Evolutionary conservation across 2,329 filamentous ascomycete genomes (phyloP), one percentile per base, ranked within the genome.

Genomic region (Dryadomyces sulphureus): DNA sequence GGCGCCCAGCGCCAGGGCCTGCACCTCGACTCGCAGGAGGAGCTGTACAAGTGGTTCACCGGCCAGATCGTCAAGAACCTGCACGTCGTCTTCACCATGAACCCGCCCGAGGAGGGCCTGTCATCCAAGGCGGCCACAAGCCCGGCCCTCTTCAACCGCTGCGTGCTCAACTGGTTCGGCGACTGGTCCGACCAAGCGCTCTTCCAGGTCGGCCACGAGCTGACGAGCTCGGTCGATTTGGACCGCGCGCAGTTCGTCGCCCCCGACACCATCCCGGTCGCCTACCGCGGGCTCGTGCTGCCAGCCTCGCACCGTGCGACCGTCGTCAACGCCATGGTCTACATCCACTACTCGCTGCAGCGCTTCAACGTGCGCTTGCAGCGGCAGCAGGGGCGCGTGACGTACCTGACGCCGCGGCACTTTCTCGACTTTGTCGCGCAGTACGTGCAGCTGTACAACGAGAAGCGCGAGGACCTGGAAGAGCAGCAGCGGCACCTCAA

Each of bases 21-120:
- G 48, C 79, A 96, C 49, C 76, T 98, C 1, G 92, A 99, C 65
- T 96, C 92, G 1, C 89, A 94, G 55, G 93, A 99, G 66, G 92
- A 99, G 63, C 72, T 98, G n/a, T 98, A 98, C 73, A 96, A 96
- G 67, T 99, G 92, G 92, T 99, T 99, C 67, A 98, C 93, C 0
- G 86, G 94, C 57, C 92, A 99, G 62, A 96, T 99, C 57, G 85
- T 98, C 61, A 94, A 94, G 70, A 99, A 99, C 59, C 68, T 99
- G 36, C 92, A 99, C 58, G 92, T 99, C 41, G 92, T 99, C 20
- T 98, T 99, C 63, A 99, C 92, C 3, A 99, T 99, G 92, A 99
- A 99, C 63, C 92, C 92, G 14, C 93, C 92, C 0, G 87, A 95
- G 59, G 92, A 92, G 55, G 90, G 92, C 0, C 68, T 99, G 8